Base-by-base conservation (phyloP, 2,329 filamentous ascomycete genomes). In the Trichoderma aggressivum region DNA sequence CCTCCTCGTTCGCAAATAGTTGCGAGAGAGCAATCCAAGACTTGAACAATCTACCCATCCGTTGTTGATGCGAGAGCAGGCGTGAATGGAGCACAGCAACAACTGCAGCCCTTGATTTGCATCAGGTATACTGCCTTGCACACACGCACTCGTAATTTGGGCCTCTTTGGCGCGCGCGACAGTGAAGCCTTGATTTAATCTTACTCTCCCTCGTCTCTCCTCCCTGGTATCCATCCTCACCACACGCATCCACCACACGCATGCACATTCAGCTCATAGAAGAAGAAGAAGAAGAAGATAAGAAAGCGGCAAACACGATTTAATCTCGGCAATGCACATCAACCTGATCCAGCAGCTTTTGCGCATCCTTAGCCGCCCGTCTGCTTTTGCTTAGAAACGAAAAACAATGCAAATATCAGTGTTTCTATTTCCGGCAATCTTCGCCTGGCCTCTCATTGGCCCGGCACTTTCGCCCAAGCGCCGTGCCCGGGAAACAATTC, bases 341-440 rank as follows among this genome's bases (percentile, higher is more conserved):
- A n/a, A 8, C 43, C 21, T 50, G n/a, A 50, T 30, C 3, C 18
- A 63, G 21, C 36, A 30, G 3, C 12, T n/a, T 50, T 21, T 10
- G 18, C 32, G 60, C 36, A 63, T n/a, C n/a, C 18, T 39, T 66
- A 66, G 53, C 50, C 63, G 63, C 63, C 60, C 63, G 4, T 24
- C 30, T 43, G 28, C 47, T 53, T 24, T 21, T 43, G 28, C 47
- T 53, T 28, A 28, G 10, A 30, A 32, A 6, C 63, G 3, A n/a
- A 56, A 58, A 64, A 14, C 50, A n/a, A 1, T 39, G n/a, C n/a
- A n/a, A n/a, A n/a, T n/a, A n/a, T n/a, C n/a, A n/a, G n/a, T n/a
- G 26, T 60, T 60, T 68, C 55, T 68, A 68, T 68, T 68, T 68
- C 21, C 65, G 26, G 26, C 65, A n/a, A 36, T 21, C 65, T n/a